These are phyloP conservation scores for Puccinia triticina DNA, from an alignment of 1,284 basidiomycete species.

Conservation along the genomic window DNA sequence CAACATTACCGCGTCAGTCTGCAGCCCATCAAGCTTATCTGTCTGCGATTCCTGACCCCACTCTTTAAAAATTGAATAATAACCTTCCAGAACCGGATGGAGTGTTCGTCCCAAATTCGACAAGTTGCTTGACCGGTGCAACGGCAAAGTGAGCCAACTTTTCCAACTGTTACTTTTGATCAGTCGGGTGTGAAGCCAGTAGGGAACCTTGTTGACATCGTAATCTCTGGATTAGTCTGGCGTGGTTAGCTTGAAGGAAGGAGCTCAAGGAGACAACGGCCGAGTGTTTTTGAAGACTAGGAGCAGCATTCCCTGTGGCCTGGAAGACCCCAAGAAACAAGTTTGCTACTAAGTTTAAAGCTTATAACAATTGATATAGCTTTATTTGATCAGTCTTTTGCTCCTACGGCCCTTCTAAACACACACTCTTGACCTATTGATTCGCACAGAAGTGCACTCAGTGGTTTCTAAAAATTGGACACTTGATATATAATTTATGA, in stretches of 20 bases:
- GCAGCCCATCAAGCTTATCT: background rate
- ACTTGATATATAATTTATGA: too few relatives aligned
- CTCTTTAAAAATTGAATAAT: background rate
- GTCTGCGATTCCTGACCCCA: background rate
- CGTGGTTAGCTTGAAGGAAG: background rate
- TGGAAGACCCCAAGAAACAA: background rate
- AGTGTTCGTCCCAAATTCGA: background rate
- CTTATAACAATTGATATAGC: too few relatives aligned
- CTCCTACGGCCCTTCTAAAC: too few relatives aligned
- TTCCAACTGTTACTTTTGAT: background rate
- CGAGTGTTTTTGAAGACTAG: slow-evolving; percentile 13
- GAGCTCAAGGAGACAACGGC: background rate
- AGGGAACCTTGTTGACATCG: too few relatives aligned
- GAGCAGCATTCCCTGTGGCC: background rate
- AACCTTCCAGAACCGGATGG: background rate
- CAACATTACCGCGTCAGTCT: background rate
- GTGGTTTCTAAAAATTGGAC: too few relatives aligned
- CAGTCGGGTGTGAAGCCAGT: background rate
- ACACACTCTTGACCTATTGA: too few relatives aligned
- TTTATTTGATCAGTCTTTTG: too few relatives aligned
- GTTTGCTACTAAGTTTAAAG: background rate
- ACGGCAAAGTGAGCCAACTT: slow-evolving; percentile 4
- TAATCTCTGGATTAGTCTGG: background rate
- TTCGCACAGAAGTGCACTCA: too few relatives aligned
- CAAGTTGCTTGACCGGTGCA: background rate